Conservation (phyloP, 164 flowering plant genomes). For the Magnolia changhungtana region DNA sequence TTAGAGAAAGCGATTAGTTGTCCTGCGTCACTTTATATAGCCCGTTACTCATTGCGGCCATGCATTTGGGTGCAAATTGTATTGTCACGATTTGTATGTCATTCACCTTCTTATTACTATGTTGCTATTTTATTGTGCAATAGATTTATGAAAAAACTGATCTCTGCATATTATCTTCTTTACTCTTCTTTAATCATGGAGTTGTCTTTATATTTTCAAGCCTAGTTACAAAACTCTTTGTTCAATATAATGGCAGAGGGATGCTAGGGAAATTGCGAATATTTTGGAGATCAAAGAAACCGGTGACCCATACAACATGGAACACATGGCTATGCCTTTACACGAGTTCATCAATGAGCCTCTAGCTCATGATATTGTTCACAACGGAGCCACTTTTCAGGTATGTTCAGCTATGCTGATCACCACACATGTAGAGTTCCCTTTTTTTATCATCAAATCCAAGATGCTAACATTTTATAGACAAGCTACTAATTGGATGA, state of each 20-base stretch:
- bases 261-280: slow-evolving; percentile 43
- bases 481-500: no score
- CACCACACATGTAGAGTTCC: no score
- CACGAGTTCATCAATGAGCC: slow-evolving; percentile 67
- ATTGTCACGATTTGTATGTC: not conserved
- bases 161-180: not conserved
- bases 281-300: slow-evolving; percentile 14
- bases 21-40: not conserved
- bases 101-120: not conserved
- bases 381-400: slow-evolving; percentile 99
- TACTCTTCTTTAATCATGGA: not conserved
- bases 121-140: not conserved
- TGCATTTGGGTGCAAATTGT: not conserved
- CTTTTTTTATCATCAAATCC: no score
- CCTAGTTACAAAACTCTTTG: not conserved
- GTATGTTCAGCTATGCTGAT: slow-evolving; percentile 26
- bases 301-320: slow-evolving; percentile 57
- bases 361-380: slow-evolving; percentile 72
- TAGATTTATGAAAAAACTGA: not conserved
- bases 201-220: not conserved
- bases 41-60: not conserved
- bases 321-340: slow-evolving; percentile 76
- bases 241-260: slow-evolving; percentile 53
- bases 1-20: no score
- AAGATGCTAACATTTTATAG: no score